Evolutionary conservation across 352 stramenopile species (phyloP).

Genomic region (Phytophthora europaea): DNA sequence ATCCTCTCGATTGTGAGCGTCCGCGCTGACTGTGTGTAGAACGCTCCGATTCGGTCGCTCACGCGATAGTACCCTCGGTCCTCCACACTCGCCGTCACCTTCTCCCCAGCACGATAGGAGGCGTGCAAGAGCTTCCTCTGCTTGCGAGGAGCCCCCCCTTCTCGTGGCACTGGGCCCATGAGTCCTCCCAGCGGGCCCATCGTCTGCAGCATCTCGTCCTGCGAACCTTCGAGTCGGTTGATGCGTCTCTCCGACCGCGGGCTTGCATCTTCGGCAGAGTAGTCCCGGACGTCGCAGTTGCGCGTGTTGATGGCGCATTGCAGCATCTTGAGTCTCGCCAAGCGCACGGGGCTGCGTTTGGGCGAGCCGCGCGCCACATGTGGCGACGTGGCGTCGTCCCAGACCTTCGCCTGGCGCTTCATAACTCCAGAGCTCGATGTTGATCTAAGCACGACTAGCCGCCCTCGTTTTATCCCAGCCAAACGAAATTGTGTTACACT

Average conservation of each 20-base stretch:
- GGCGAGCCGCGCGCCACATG: conserved; percentile 50
- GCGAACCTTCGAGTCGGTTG: conserved; percentile 39
- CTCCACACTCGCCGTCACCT: conserved; percentile 45
- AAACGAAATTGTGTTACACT: not conserved
- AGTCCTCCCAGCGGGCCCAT: conserved; percentile 83
- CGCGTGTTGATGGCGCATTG: conserved; percentile 85
- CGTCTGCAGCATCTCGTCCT: conserved; percentile 64
- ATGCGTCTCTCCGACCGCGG: conserved; percentile 37
- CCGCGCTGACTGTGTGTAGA: conserved; percentile 77
- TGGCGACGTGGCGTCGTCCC: conserved; percentile 39
- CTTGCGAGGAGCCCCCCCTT: conserved; percentile 43
- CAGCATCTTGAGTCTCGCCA: conserved; percentile 85
- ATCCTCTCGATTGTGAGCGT: conserved; percentile 78
- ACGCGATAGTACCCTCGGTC: conserved; percentile 81
- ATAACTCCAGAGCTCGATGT: conserved; percentile 29
- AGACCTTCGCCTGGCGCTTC: conserved; percentile 36
- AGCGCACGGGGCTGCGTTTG: conserved; percentile 80
- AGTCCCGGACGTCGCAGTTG: conserved; percentile 75
- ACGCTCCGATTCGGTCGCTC: conserved; percentile 84
- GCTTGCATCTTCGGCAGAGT: conserved; percentile 36
- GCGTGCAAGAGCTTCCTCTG: conserved; percentile 41
- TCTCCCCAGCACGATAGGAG: conserved; percentile 22
- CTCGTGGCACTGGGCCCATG: conserved; percentile 40
- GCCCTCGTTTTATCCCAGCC: conserved; percentile 8
- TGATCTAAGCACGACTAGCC: conserved; percentile 22